Conservation (phyloP, 1,284 basidiomycete genomes). For the Prillingera fragicola region DNA sequence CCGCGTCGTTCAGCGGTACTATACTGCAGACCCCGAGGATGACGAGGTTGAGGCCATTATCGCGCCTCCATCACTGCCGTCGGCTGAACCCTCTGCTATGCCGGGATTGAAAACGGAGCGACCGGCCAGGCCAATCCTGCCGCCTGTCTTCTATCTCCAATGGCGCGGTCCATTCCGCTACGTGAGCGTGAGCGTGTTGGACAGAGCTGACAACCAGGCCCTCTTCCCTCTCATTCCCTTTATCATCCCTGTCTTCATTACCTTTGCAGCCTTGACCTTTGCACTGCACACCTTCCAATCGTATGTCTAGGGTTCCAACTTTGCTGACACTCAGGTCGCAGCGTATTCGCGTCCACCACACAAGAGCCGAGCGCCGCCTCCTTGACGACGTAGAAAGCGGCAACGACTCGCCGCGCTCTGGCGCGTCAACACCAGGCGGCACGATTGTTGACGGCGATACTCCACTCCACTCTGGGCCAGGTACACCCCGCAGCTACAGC, state of each 20-base stretch:
- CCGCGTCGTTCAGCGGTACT: conserved; percentile 20
- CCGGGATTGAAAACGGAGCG: too few relatives aligned
- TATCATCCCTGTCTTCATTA: conserved; percentile 29
- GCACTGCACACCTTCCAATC: conserved; percentile 32
- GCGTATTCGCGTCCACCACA: conserved; percentile 5
- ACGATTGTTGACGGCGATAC: too few relatives aligned
- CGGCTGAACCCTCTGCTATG: too few relatives aligned
- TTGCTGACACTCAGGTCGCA: conserved; percentile 4
- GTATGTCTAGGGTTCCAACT: conserved; percentile 3
- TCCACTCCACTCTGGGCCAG: too few relatives aligned
- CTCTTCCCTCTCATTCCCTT: conserved; percentile 30
- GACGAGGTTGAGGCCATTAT: conserved; percentile 23
- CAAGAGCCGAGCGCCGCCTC: neutral
- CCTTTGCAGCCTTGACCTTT: conserved; percentile 21
- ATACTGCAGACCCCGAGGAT: conserved; percentile 38
- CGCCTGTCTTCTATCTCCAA: conserved; percentile 31
- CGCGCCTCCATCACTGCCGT: too few relatives aligned
- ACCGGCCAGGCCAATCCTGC: conserved; percentile 11
- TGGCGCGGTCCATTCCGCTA: conserved; percentile 32
- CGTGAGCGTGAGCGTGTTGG: conserved; percentile 31
- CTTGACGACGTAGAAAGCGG: too few relatives aligned
- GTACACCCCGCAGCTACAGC: too few relatives aligned
- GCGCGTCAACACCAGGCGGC: too few relatives aligned
- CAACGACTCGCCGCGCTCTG: too few relatives aligned
- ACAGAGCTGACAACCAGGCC: conserved; percentile 14